Conservation (phyloP, 2,329 filamentous ascomycete species). For the Conoideocrella luteorostrata region DNA sequence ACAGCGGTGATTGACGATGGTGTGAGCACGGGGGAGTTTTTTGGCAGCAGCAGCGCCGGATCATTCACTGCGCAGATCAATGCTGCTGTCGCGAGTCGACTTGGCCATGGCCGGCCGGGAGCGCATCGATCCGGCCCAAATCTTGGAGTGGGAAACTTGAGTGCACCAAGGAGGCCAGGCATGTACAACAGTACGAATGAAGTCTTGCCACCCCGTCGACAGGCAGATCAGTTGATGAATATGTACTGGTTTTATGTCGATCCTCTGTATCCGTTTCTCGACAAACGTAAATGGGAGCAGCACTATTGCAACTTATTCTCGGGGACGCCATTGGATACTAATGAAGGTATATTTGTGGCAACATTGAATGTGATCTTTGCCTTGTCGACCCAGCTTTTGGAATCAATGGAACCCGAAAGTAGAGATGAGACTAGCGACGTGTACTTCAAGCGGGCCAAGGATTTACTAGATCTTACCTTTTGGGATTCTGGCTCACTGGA, state of each 20-base stretch:
- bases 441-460: conserved; percentile 37
- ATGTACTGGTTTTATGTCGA: conserved; percentile 42
- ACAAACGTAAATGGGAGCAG: conserved; percentile 27
- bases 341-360: conserved; percentile 37
- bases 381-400: conserved; percentile 35
- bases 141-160: not conserved
- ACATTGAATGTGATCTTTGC: conserved; percentile 42
- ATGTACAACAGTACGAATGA: conserved; percentile 20
- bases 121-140: not conserved
- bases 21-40: conserved; percentile 33
- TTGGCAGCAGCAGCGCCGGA: conserved; percentile 39
- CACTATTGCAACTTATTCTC: conserved; percentile 36
- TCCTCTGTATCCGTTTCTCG: conserved; percentile 39
- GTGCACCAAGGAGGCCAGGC: not conserved
- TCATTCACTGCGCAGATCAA: conserved; percentile 41
- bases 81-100: conserved; percentile 30
- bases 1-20: conserved; percentile 37
- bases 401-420: conserved; percentile 31
- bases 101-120: conserved; percentile 12
- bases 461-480: conserved; percentile 33
- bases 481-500: conserved; percentile 37
- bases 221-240: conserved; percentile 37
- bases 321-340: conserved; percentile 26
- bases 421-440: conserved; percentile 32
- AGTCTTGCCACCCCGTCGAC: conserved; percentile 37